Evolutionary conservation across 805 yeast genomes (phyloP).

Genomic region (Wickerhamomyces queroliae): DNA sequence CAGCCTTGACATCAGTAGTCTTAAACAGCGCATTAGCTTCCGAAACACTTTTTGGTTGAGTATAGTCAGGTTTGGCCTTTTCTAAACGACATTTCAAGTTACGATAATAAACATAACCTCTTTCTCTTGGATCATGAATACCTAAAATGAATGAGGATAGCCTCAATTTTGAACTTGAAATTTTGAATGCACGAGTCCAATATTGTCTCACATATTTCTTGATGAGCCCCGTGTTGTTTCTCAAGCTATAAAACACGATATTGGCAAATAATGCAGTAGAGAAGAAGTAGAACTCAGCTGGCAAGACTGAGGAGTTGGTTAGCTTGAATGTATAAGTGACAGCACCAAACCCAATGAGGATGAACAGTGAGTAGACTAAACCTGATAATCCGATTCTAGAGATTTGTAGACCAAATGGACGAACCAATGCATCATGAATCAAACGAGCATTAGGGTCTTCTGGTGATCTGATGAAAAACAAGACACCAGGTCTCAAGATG

Average conservation of each 20-base stretch:
- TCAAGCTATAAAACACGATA: background rate
- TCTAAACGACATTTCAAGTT: slow-evolving; percentile 37
- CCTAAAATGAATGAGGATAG: slow-evolving; percentile 79
- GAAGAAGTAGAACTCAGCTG: slow-evolving; percentile 7
- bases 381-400: slow-evolving; percentile 70
- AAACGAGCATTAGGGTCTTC: slow-evolving; percentile 89
- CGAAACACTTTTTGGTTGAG: slow-evolving; percentile 45
- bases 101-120: slow-evolving; percentile 63
- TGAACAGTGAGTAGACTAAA: slow-evolving; percentile 66
- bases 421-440: slow-evolving; percentile 79
- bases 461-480: slow-evolving; percentile 88
- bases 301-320: slow-evolving; percentile 14
- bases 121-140: slow-evolving; percentile 53
- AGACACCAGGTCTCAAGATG: slow-evolving; percentile 80
- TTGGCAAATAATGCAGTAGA: slow-evolving; percentile 3
- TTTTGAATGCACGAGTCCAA: slow-evolving; percentile 59
- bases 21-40: slow-evolving; percentile 41
- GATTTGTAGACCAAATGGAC: slow-evolving; percentile 67
- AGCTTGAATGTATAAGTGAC: slow-evolving; percentile 14
- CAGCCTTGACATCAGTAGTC: slow-evolving; percentile 37
- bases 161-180: slow-evolving; percentile 52
- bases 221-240: slow-evolving; percentile 9
- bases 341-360: slow-evolving; percentile 68
- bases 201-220: slow-evolving; percentile 37
- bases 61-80: slow-evolving; percentile 44